These are phyloP conservation scores for Acorus gramineus DNA, from an alignment of 106 monocot genomes.

Conservation along the genomic window DNA sequence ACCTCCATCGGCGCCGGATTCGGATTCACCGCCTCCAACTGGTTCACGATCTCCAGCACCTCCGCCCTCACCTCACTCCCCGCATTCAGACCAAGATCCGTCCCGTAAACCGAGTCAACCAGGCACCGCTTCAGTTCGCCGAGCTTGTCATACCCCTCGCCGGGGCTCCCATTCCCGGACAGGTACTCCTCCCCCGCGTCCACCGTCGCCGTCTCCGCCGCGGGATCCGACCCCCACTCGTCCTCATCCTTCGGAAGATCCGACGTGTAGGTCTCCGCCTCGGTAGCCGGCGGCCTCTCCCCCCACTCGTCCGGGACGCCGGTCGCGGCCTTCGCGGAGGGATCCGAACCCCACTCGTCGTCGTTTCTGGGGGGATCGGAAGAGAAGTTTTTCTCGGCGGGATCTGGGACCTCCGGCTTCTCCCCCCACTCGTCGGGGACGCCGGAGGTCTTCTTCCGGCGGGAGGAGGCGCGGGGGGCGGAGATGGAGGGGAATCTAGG, in stretches of 20 bases:
- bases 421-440: slow-evolving; percentile 52
- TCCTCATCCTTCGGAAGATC: slow-evolving; percentile 24
- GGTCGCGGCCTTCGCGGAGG: background rate
- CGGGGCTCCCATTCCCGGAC: too few relatives aligned
- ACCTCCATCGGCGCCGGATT: slow-evolving; percentile 35
- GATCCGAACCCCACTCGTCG: slow-evolving; percentile 16
- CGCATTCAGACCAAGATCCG: slow-evolving; percentile 37
- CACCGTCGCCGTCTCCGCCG: background rate
- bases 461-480: too few relatives aligned
- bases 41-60: slow-evolving; percentile 44
- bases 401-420: slow-evolving; percentile 14
- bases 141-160: slow-evolving; percentile 12
- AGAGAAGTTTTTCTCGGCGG: background rate
- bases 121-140: slow-evolving; percentile 43
- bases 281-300: slow-evolving; percentile 14
- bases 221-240: slow-evolving; percentile 24
- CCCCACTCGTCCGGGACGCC: slow-evolving; percentile 47
- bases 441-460: background rate
- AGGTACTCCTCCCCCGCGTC: background rate
- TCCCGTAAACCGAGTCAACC: slow-evolving; percentile 48
- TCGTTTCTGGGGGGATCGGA: slow-evolving; percentile 22
- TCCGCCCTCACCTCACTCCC: slow-evolving; percentile 40
- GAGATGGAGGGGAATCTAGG: too few relatives aligned
- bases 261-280: background rate
- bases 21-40: slow-evolving; percentile 53